phyloP scores from a whole-genome alignment of 1,284 basidiomycete species.

The Malassezia arunalokei region DNA sequence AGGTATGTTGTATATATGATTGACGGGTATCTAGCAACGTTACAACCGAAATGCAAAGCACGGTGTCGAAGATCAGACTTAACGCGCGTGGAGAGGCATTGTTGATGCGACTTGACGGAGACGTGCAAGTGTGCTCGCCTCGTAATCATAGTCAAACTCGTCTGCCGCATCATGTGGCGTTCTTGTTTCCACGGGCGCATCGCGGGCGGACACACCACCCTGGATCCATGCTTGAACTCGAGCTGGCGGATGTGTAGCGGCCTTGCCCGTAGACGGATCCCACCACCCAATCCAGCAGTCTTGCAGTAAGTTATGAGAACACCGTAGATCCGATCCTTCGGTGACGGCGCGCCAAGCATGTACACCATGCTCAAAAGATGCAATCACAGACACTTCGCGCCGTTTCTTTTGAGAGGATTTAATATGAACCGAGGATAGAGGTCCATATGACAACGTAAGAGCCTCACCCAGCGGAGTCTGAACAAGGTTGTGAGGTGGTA shows the following conservation, averaged over 20 bases:
- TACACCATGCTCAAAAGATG: conserved; percentile 21
- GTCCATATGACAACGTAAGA: conserved; percentile 21
- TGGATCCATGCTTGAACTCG: not conserved
- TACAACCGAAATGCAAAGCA: conserved; percentile 38
- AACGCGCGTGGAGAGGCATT: not conserved
- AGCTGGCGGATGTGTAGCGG: not conserved
- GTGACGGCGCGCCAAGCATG: conserved; percentile 29
- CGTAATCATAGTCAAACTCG: conserved; percentile 9
- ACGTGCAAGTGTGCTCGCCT: conserved; percentile 8
- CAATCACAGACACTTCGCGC: conserved; percentile 26
- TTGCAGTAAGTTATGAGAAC: conserved; percentile 23
- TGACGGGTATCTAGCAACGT: conserved; percentile 17
- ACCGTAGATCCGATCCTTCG: conserved; percentile 28
- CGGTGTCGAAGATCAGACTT: conserved; percentile 23
- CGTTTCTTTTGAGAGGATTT: conserved; percentile 20
- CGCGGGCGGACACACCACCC: not conserved
- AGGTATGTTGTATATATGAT: conserved; percentile 12
- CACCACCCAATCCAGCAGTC: conserved; percentile 38
- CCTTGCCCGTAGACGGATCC: conserved; percentile 1
- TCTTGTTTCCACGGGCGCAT: not conserved
- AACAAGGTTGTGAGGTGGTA: not conserved
- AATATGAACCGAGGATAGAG: conserved; percentile 20
- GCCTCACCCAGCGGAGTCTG: conserved; percentile 21
- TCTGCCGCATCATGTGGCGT: not conserved
- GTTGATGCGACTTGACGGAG: conserved; percentile 5